phyloP scores from a whole-genome alignment of 331 rosid genomes.

The Ulmus americana region DNA sequence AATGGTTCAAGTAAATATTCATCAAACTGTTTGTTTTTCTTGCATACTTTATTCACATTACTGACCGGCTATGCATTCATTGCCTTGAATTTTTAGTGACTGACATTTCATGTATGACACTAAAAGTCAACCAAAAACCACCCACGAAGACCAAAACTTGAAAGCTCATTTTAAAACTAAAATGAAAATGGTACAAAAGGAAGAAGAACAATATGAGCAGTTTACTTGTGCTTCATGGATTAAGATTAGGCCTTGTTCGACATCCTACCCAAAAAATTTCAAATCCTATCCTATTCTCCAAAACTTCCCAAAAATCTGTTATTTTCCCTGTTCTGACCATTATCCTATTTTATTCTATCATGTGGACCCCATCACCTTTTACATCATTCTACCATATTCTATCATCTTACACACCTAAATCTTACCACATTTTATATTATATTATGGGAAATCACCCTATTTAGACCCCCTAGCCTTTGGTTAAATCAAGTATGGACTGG shows the following conservation, averaged over 20 bases:
- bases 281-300: too few relatives aligned
- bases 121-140: background rate
- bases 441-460: too few relatives aligned
- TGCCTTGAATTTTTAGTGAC: background rate
- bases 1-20: background rate
- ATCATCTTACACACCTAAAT: too few relatives aligned
- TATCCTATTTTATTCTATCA: too few relatives aligned
- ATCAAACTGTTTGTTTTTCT: background rate
- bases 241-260: background rate
- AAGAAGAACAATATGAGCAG: background rate
- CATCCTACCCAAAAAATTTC: too few relatives aligned
- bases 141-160: background rate
- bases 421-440: too few relatives aligned
- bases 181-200: background rate
- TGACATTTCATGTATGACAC: background rate
- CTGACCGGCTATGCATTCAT: background rate
- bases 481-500: too few relatives aligned
- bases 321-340: too few relatives aligned
- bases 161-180: background rate
- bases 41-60: background rate
- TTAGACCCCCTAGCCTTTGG: too few relatives aligned
- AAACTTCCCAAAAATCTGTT: too few relatives aligned
- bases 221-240: background rate
- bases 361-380: too few relatives aligned
- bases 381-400: too few relatives aligned